phyloP scores from a whole-genome alignment of 2,329 filamentous ascomycete species.

The Alternaria gansuensis region DNA sequence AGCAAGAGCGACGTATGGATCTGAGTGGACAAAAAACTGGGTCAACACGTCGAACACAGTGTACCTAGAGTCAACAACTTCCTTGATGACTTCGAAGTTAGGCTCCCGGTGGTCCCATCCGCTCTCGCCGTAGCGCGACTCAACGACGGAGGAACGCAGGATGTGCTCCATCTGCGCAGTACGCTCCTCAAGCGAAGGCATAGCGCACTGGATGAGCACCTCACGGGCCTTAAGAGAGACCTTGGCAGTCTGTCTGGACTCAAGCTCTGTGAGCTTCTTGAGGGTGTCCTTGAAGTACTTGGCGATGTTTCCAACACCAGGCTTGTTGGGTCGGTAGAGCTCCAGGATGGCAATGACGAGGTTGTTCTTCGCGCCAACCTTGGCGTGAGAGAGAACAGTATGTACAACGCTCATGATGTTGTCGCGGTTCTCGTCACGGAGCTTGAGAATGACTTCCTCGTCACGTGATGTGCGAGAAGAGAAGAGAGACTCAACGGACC shows the following conservation, averaged over 20 bases:
- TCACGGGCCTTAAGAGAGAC: conserved; percentile 97
- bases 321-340: conserved; percentile 93
- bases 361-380: conserved; percentile 92
- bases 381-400: conserved; percentile 91
- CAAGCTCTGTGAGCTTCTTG: conserved; percentile 87
- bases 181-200: conserved; percentile 95
- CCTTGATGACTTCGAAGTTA: conserved; percentile 88
- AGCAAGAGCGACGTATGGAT: conserved; percentile 92
- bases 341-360: conserved; percentile 90
- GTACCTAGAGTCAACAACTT: conserved; percentile 98
- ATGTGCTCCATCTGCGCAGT: conserved; percentile 99
- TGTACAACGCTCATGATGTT: conserved; percentile 85
- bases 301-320: conserved; percentile 83
- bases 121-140: conserved; percentile 96
- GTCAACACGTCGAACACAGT: conserved; percentile 97
- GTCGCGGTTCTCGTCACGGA: conserved; percentile 96
- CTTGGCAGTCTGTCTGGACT: conserved; percentile 87
- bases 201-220: conserved; percentile 94
- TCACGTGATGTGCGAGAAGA: conserved; percentile 84
- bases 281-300: conserved; percentile 87
- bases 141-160: conserved; percentile 89
- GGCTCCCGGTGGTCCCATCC: conserved; percentile 97
- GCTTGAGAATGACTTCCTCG: conserved; percentile 90
- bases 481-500: conserved; percentile 85
- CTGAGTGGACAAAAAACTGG: conserved; percentile 92